Conservation (phyloP, 495 filamentous ascomycete species). For the Pseudoneurospora amorphoporcata region DNA sequence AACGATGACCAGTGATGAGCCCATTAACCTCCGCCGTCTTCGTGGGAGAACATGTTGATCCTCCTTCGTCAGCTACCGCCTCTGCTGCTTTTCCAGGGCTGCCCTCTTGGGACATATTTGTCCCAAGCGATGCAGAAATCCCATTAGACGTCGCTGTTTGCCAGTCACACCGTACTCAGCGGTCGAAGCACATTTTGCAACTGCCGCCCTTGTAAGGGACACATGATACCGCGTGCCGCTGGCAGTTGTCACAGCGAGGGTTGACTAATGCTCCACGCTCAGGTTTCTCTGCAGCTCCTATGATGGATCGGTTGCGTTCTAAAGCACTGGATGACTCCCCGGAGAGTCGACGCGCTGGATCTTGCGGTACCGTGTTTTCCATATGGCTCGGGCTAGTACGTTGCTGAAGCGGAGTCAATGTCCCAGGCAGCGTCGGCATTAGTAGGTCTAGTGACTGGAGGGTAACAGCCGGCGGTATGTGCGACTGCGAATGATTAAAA, state of each 20-base stretch:
- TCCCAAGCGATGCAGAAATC: conserved; percentile 19
- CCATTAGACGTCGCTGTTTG: conserved; percentile 65
- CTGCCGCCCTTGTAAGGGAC: conserved; percentile 68
- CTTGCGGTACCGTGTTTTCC: conserved; percentile 17
- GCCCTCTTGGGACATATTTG: neutral
- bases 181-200: conserved; percentile 78
- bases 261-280: conserved; percentile 58
- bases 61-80: neutral
- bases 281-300: conserved; percentile 67
- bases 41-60: neutral
- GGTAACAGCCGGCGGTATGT: neutral
- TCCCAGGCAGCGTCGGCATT: neutral
- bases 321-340: neutral
- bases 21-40: neutral
- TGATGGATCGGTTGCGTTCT: conserved; percentile 44
- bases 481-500: neutral
- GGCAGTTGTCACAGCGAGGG: conserved; percentile 76
- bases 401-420: neutral
- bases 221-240: conserved; percentile 69
- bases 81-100: neutral
- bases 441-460: too few species aligned
- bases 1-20: neutral
- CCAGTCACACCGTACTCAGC: conserved; percentile 81
- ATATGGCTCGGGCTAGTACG: neutral
- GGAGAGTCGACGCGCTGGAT: neutral